Percentiles rank a stretch among this genome's conserved stretches.
phyloP scores from a whole-genome alignment of 2,329 filamentous ascomycete genomes.

The Trichoderma breve region DNA sequence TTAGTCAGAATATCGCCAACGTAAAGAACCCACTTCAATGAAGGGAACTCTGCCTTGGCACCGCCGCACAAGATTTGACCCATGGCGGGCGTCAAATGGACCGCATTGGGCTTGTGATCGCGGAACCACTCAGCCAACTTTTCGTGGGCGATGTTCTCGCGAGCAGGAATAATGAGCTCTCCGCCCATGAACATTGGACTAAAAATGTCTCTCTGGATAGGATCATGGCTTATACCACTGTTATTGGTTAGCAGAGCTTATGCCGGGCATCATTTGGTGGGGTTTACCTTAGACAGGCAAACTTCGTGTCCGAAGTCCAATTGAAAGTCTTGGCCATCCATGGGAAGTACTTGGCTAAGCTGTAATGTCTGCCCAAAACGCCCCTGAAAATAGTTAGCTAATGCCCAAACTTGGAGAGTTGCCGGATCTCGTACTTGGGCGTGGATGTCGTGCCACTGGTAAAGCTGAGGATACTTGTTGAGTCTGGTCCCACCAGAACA shows the following conservation, averaged over 20 bases:
- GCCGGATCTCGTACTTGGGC: constrained; percentile 52
- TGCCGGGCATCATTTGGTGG: not conserved
- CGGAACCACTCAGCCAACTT: constrained; percentile 84
- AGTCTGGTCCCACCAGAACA: constrained; percentile 64
- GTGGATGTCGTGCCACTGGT: constrained; percentile 46
- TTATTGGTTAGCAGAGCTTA: constrained; percentile 21
- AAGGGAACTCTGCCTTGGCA: constrained; percentile 72
- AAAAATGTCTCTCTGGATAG: constrained; percentile 70
- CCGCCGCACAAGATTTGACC: constrained; percentile 90
- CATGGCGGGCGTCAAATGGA: constrained; percentile 94
- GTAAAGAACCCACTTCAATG: constrained; percentile 78
- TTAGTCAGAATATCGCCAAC: constrained; percentile 89
- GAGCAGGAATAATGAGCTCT: constrained; percentile 72
- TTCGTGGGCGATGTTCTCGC: constrained; percentile 84
- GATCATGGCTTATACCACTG: constrained; percentile 64
- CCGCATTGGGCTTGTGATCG: constrained; percentile 70
- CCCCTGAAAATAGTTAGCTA: constrained; percentile 40
- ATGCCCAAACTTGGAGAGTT: constrained; percentile 37
- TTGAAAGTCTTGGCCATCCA: constrained; percentile 69
- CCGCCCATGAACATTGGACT: constrained; percentile 86
- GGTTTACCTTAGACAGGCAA: constrained; percentile 8
- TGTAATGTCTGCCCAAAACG: constrained; percentile 84
- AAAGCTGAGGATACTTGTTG: constrained; percentile 53
- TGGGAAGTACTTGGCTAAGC: constrained; percentile 78
- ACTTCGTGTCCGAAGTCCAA: not conserved